phyloP scores from a whole-genome alignment of 1,139 yeast species.

The Saccharomycopsis hybrid region DNA sequence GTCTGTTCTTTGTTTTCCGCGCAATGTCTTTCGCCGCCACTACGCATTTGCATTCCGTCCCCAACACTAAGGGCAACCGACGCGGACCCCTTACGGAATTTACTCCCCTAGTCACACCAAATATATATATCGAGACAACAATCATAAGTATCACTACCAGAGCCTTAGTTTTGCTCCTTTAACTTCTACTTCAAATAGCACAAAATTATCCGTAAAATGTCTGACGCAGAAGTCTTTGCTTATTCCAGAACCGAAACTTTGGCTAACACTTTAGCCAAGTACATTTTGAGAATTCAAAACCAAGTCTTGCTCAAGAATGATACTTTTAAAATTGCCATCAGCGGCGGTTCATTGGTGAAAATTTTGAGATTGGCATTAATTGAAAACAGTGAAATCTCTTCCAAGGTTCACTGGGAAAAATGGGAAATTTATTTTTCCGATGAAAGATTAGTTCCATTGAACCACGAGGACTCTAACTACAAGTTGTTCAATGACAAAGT shows the following conservation, averaged over 20 bases:
- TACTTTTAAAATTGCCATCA: conserved; percentile 67
- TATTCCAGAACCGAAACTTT: conserved; percentile 48
- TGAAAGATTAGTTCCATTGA: conserved; percentile 89
- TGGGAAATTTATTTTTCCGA: conserved; percentile 98
- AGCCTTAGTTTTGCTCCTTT: no score
- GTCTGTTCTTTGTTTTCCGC: no score
- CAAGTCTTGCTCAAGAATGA: conserved; percentile 36
- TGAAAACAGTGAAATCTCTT: conserved; percentile 42
- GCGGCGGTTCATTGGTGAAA: conserved; percentile 86
- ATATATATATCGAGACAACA: no score
- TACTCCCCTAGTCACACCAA: no score
- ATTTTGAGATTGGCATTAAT: conserved; percentile 67
- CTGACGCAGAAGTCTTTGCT: conserved; percentile 15
- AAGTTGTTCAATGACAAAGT: conserved; percentile 65
- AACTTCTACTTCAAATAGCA: no score
- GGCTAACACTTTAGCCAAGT: conserved; percentile 49
- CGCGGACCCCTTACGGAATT: no score
- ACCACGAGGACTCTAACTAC: conserved; percentile 76
- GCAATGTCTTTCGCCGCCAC: no score
- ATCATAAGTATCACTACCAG: no score
- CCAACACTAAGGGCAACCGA: no score
- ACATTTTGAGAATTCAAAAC: conserved; percentile 50
- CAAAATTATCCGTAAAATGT: no score
- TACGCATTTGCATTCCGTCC: no score
- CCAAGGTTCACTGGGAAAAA: conserved; percentile 65